Evolutionary conservation across 2,329 filamentous ascomycete genomes (phyloP).

Genomic region (Penicillium sumatraense): DNA sequence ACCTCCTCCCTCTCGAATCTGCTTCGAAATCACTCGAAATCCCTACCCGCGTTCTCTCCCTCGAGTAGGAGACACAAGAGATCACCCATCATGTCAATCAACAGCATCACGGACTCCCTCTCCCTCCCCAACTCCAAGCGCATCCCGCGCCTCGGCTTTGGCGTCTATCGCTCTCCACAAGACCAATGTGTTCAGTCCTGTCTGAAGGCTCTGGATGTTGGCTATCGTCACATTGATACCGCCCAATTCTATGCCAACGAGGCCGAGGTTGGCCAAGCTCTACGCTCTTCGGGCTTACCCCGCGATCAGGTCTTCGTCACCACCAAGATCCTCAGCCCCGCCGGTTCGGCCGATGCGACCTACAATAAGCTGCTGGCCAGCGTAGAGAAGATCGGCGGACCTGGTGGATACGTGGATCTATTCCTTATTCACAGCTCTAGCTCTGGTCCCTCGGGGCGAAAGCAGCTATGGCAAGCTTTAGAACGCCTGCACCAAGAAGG

Average conservation of each 20-base stretch:
- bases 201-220: constrained; percentile 57
- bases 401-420: constrained; percentile 69
- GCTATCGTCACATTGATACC: constrained; percentile 61
- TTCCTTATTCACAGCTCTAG: constrained; percentile 71
- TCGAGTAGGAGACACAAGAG: not conserved
- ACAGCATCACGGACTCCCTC: constrained; percentile 54
- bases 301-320: constrained; percentile 67
- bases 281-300: constrained; percentile 60
- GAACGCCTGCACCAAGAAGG: constrained; percentile 66
- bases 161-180: constrained; percentile 67
- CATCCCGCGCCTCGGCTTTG: constrained; percentile 72
- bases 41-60: constrained; percentile 14
- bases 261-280: constrained; percentile 65
- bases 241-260: constrained; percentile 76
- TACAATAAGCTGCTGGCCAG: constrained; percentile 66
- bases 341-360: constrained; percentile 59
- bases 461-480: constrained; percentile 68
- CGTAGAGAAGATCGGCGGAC: constrained; percentile 63
- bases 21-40: not conserved
- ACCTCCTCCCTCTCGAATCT: not conserved
- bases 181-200: constrained; percentile 63
- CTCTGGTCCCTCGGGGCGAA: constrained; percentile 58
- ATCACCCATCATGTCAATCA: constrained; percentile 22
- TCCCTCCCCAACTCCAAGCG: constrained; percentile 56
- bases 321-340: constrained; percentile 67